Evolutionary conservation across 208 protist species (phyloP), one percentile per base, ranked within the genome.

Genomic region (Naegleria gruberi): DNA sequence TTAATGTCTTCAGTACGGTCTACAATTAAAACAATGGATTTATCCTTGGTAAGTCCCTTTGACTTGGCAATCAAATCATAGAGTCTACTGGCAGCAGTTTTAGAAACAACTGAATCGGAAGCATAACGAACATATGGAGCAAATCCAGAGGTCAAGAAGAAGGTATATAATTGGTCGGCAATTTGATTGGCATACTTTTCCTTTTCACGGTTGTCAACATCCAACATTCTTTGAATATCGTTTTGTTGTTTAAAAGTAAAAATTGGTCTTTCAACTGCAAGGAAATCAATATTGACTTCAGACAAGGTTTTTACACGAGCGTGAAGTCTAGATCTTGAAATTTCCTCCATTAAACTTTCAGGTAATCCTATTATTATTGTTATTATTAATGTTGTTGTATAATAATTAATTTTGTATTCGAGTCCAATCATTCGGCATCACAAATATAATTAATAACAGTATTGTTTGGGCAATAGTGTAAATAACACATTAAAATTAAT

Each of bases 231-330:
- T 47, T 65, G 43, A 19, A 88, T 40, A 42, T 88, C 84, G n/a
- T 88, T 19, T 42, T 12, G 3, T 30, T 65, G 10, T 40, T 88
- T 88, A 4, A 88, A 65, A 40, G 26, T 88, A 42, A 88, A 88
- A 30, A 51, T 34, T 23, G 41, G 41, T 88, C 34, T 40, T 88
- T 88, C 84, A 30, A 88, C 19, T 30, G 84, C 84, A 5, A 88
- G n/a, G 10, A 88, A 88, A 30, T 88, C 84, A 41, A 88, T 65
- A 42, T 88, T 88, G 6, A 88, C 19, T 4, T 88, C 84, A 23
- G 23, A 3, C 10, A 55, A 42, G 19, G 84, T 88, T 65, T 88
- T 88, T 19, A 88, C 37, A 2, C 19, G 8, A 23, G 84, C 12
- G 41, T 65, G 15, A 4, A 42, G 10, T 88, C 17, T 51, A 34